A percentile compares a stretch with the other conserved stretches of the same genome.
phyloP scores from a whole-genome alignment of 2,329 filamentous ascomycete species.

The Epichloe sibirici region DNA sequence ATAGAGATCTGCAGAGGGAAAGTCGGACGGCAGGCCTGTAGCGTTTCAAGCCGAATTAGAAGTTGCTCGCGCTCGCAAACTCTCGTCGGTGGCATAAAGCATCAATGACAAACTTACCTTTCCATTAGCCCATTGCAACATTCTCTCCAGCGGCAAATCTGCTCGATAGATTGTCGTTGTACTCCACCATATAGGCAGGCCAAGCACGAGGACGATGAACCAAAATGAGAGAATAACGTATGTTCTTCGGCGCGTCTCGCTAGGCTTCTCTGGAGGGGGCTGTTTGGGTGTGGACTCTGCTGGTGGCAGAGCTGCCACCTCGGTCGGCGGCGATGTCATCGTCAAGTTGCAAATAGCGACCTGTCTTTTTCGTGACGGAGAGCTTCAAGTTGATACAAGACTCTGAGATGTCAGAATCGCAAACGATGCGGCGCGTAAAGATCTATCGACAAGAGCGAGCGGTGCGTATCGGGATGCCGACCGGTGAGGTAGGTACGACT shows the following conservation, averaged over 20 bases:
- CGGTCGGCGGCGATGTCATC: slow-evolving; percentile 7
- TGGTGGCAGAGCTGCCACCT: slow-evolving; percentile 9
- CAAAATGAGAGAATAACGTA: slow-evolving; percentile 81
- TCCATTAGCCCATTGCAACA: slow-evolving; percentile 84
- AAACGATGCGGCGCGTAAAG: neutral
- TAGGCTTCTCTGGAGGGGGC: slow-evolving; percentile 67
- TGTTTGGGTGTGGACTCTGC: slow-evolving; percentile 14
- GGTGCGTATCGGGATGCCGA: neutral
- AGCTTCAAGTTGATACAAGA: neutral
- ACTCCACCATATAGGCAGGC: slow-evolving; percentile 89
- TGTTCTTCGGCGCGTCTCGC: slow-evolving; percentile 57
- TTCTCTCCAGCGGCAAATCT: slow-evolving; percentile 66
- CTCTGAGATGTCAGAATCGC: neutral
- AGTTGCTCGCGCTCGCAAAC: neutral
- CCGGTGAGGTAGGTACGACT: neutral
- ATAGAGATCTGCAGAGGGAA: slow-evolving; percentile 78
- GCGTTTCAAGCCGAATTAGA: slow-evolving; percentile 3
- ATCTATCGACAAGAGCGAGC: neutral
- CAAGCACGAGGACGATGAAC: slow-evolving; percentile 70
- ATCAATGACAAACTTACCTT: slow-evolving; percentile 42
- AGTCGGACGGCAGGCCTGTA: slow-evolving; percentile 71
- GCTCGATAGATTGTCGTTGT: slow-evolving; percentile 90
- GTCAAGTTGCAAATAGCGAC: neutral
- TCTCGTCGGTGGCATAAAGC: neutral
- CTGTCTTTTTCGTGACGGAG: neutral